Evolutionary conservation across 2,329 filamentous ascomycete species (phyloP), one percentile per base, ranked within the genome.

Genomic region (Fusarium equiseti): DNA sequence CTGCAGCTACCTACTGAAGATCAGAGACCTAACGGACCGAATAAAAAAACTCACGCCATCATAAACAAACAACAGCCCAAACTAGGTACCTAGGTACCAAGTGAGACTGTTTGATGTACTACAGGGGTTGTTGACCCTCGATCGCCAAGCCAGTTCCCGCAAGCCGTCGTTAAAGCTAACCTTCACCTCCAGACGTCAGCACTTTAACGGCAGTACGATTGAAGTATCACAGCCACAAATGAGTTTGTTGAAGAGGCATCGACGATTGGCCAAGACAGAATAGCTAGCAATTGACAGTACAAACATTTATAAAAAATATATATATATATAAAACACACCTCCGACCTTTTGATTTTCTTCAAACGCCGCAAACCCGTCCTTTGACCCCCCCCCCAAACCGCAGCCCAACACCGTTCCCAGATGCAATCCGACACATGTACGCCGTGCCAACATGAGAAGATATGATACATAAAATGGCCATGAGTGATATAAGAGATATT

Each of bases 141-240:
- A 71, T 58, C 43, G 68, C 68, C 68, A 71, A 71, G 68, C 50
- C 54, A 44, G n/a, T 43, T 58, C 54, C 68, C 44, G 43, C 50
- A 54, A 31, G 52, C 20, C 35, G 35, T 66, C 18, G 6, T 32
- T 53, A 43, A 22, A 53, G 56, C 53, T 63, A 52, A 40, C 56
- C 49, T 51, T 62, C 13, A 26, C 29, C 11, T 29, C 45, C 22
- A 46, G n/a, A 22, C 11, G 32, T 42, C 20, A 42, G 40, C 24
- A 44, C 50, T 11, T 52, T 26, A 60, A 44, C 42, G 22, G 38
- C 42, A 50, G 18, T 29, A 22, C 16, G 48, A 18, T 11, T 16
- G 26, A 3, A 9, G 45, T 8, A 22, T 50, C 20, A 31, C 11
- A 38, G 10, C 13, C 11, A 27, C 7, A 11, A 5, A 38, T 8